Evolutionary conservation across 1,139 yeast genomes (phyloP).

Genomic region (Candida gigantensis): DNA sequence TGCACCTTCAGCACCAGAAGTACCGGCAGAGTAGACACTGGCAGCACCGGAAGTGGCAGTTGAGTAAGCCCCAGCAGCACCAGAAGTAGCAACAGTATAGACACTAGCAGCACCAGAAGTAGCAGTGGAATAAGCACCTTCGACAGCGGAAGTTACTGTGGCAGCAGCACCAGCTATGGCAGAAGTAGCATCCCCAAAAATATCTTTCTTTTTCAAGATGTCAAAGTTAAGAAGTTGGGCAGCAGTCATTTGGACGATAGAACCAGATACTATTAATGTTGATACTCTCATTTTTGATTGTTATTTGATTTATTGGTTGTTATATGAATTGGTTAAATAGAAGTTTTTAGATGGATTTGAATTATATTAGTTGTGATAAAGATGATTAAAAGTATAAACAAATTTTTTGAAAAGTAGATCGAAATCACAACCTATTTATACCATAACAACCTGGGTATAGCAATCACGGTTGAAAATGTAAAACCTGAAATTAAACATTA

Average conservation of each 20-base stretch:
- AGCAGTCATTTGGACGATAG: too few relatives aligned
- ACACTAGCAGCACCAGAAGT: constrained; percentile 4
- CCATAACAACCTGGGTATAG: too few relatives aligned
- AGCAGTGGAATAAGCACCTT: constrained; percentile 2
- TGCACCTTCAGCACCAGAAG: constrained; percentile 2
- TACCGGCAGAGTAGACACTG: neutral
- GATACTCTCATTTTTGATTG: too few relatives aligned
- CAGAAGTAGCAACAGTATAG: constrained; percentile 1
- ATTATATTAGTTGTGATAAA: too few relatives aligned
- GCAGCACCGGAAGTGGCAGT: neutral
- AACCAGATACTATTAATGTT: too few relatives aligned
- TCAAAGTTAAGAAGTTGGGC: neutral
- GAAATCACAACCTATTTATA: too few relatives aligned
- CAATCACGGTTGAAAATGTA: too few relatives aligned
- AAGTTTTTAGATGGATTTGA: too few relatives aligned
- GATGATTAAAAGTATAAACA: too few relatives aligned
- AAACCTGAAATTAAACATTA: too few relatives aligned
- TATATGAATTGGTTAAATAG: neutral
- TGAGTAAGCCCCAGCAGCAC: neutral
- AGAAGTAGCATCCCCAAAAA: neutral
- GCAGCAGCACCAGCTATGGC: neutral
- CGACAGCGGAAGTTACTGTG: neutral
- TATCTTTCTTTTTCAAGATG: neutral
- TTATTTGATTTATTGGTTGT: too few relatives aligned
- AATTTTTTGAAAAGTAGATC: too few relatives aligned